Conservation (phyloP, 371 early-diverging fungal genomes). For the Syncephalis plumigaleata region DNA sequence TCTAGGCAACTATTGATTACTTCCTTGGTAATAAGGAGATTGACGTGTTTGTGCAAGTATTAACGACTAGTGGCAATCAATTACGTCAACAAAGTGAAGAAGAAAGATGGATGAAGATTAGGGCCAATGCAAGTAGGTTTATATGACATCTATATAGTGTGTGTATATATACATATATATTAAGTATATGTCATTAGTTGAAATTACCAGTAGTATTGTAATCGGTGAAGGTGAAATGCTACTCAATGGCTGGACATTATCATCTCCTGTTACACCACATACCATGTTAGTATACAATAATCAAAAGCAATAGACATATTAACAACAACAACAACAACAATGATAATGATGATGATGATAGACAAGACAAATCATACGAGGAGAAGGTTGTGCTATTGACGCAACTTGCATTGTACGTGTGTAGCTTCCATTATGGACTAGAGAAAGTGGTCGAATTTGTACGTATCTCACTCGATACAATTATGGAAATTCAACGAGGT, state of each 20-base stretch:
- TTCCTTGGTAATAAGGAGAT: slow-evolving; percentile 14
- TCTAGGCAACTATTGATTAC: slow-evolving; percentile 13
- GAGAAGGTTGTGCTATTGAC: slow-evolving; percentile 56
- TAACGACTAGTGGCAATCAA: slow-evolving; percentile 14
- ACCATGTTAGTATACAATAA: slow-evolving; percentile 4
- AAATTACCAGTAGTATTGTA: slow-evolving; percentile 34
- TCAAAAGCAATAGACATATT: slow-evolving; percentile 9
- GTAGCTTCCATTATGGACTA: slow-evolving; percentile 48
- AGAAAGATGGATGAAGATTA: slow-evolving; percentile 22
- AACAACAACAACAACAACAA: no score
- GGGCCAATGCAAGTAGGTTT: slow-evolving; percentile 8
- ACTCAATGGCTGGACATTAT: slow-evolving; percentile 37
- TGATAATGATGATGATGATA: no score
- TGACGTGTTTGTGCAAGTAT: slow-evolving; percentile 16
- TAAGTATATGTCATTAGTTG: no score
- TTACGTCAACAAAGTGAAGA: slow-evolving; percentile 27
- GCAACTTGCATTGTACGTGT: slow-evolving; percentile 44
- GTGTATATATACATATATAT: no score
- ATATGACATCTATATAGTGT: slow-evolving; percentile 9
- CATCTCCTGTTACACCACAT: slow-evolving; percentile 23
- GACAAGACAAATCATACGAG: slow-evolving; percentile 20
- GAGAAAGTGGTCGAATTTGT: slow-evolving; percentile 54
- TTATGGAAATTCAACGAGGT: slow-evolving; percentile 36
- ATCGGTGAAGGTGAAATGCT: slow-evolving; percentile 32
- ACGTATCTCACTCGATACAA: slow-evolving; percentile 32